Conservation (phyloP, 75 land plant genomes). For the Gnetum montanum region DNA sequence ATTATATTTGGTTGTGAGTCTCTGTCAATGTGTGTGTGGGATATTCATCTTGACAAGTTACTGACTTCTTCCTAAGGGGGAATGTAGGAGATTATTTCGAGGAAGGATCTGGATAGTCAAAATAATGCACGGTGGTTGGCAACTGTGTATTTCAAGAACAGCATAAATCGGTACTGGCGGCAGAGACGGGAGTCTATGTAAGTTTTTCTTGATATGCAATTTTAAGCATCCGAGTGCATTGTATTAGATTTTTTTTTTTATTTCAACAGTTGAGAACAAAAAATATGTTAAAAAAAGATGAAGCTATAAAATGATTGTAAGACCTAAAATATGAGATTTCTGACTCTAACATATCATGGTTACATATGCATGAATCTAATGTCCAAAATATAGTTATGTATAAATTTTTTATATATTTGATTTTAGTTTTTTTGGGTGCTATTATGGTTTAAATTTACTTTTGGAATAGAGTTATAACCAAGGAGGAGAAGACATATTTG, state of each 20-base stretch:
- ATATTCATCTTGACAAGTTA: background rate
- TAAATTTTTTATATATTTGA: no score
- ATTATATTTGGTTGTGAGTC: no score
- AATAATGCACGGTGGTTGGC: slow-evolving; percentile 83
- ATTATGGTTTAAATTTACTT: no score
- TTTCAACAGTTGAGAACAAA: no score
- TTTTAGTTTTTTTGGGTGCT: no score
- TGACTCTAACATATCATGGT: background rate
- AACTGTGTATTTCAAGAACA: slow-evolving; percentile 93
- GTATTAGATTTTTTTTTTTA: background rate
- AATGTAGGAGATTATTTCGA: slow-evolving; percentile 83
- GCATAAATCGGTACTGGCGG: slow-evolving; percentile 92
- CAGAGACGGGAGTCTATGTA: slow-evolving; percentile 71
- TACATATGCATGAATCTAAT: no score
- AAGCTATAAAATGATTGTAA: no score
- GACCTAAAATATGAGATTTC: no score
- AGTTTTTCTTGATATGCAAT: slow-evolving; percentile 20
- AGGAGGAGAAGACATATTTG: slow-evolving; percentile 76
- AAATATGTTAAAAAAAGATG: no score
- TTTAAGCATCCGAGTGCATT: background rate
- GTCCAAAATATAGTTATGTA: no score
- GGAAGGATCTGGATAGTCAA: slow-evolving; percentile 53
- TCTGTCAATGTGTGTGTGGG: no score
- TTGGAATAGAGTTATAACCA: slow-evolving; percentile 67
- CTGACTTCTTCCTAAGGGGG: slow-evolving; percentile 6